Evolutionary conservation across 2,329 filamentous ascomycete species (phyloP), one percentile per base, ranked within the genome.

Genomic region (Pseudocercospora fijiensis): DNA sequence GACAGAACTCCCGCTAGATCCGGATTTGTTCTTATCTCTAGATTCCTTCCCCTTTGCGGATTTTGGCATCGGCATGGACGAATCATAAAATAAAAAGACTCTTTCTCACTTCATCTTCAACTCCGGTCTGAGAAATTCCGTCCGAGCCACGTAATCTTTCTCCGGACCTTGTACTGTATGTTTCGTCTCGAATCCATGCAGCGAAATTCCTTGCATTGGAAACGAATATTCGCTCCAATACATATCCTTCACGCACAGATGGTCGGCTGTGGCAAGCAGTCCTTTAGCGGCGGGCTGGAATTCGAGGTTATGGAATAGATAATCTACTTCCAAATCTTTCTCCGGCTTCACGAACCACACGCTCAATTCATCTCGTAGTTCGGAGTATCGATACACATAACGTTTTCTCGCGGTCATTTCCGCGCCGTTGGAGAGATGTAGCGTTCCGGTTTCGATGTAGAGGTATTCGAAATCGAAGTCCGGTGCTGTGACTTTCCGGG

Each of bases 291-390:
- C 90, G 55, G 86, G 80, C 30, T n/a, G n/a, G n/a, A n/a, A n/a
- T n/a, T n/a, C n/a, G n/a, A 92, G 78, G 65, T 87, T 83, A 70
- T 92, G 89, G 75, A 92, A 93, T 20, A 92, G 78, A 68, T 91
- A 89, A 71, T 91, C 89, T 0, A 87, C 87, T 13, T 82, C 82
- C 60, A 80, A 80, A 16, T 81, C 76, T 65, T 90, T 87, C 16
- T 89, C 85, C 7, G 72, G 70, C 67, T 87, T 86, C 43, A 86
- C 86, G 69, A 92, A 92, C 90, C 90, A 93, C 0, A 90, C 86
- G 64, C 85, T 89, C 22, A 93, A 78, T 27, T 75, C 76, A 70
- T 92, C 89, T 1, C 72, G 78, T 9, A 62, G 70, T 67, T 88
- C 86, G 51, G 85, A 80, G 70, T 92, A 92, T 0, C 90, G 84